A percentile compares a stretch with the other conserved stretches of the same genome.
These are phyloP conservation scores for Fusarium sp. DNA, from an alignment of 2,329 filamentous ascomycete species.

Conservation along the genomic window DNA sequence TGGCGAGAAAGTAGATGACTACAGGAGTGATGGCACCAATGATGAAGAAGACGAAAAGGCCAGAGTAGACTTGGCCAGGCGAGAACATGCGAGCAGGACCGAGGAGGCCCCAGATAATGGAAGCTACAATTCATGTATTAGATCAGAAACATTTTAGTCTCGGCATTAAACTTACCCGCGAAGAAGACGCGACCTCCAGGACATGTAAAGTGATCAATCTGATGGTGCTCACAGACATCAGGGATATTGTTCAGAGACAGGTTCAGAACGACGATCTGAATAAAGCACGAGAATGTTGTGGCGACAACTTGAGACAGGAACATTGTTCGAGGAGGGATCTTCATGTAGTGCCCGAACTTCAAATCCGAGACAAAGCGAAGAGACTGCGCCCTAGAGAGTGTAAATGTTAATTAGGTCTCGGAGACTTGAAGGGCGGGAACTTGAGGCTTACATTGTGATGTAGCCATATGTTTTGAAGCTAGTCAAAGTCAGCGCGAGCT, in stretches of 20 bases:
- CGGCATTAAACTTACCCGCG: slow-evolving; percentile 57
- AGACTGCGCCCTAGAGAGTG: slow-evolving; percentile 63
- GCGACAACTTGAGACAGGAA: slow-evolving; percentile 75
- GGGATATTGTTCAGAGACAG: slow-evolving; percentile 71
- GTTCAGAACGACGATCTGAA: slow-evolving; percentile 75
- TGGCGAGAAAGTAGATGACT: slow-evolving; percentile 62
- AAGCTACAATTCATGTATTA: slow-evolving; percentile 55
- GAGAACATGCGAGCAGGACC: slow-evolving; percentile 74
- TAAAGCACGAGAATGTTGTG: slow-evolving; percentile 73
- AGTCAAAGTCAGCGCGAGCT: neutral
- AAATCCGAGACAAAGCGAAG: slow-evolving; percentile 74
- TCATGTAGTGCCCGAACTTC: slow-evolving; percentile 81
- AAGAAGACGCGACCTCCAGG: slow-evolving; percentile 74
- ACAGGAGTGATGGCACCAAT: slow-evolving; percentile 67
- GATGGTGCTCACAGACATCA: slow-evolving; percentile 70
- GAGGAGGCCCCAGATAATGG: slow-evolving; percentile 76
- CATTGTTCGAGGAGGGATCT: slow-evolving; percentile 74
- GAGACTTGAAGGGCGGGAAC: neutral
- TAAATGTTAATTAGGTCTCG: slow-evolving; percentile 15
- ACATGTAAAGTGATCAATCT: slow-evolving; percentile 71
- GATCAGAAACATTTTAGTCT: neutral
- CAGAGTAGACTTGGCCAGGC: slow-evolving; percentile 70
- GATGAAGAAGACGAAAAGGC: slow-evolving; percentile 70
- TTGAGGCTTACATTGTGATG: slow-evolving; percentile 64
- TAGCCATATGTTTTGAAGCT: slow-evolving; percentile 74